Conservation (phyloP, 106 monocot genomes). For the Acorus gramineus region DNA sequence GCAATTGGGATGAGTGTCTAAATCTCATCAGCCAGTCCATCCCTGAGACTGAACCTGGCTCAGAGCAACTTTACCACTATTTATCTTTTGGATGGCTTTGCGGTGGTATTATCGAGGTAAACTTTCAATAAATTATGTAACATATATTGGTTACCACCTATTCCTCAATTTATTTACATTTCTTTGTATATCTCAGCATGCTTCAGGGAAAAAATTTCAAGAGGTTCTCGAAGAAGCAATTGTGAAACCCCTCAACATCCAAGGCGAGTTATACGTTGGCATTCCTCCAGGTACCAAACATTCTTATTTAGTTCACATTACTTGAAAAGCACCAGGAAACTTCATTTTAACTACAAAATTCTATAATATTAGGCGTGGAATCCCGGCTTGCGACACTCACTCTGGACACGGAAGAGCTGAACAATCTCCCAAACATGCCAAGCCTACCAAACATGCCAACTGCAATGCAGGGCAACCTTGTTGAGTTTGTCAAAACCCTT, state of each 20-base stretch:
- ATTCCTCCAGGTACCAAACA: constrained; percentile 72
- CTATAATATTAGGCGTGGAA: constrained; percentile 58
- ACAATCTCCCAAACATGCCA: constrained; percentile 29
- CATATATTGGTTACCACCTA: no score
- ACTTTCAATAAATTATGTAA: neutral
- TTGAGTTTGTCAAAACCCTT: constrained; percentile 37
- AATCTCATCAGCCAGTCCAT: constrained; percentile 39
- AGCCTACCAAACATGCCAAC: constrained; percentile 30
- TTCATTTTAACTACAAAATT: no score
- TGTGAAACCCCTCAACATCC: constrained; percentile 67
- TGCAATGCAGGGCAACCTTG: constrained; percentile 27
- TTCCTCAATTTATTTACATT: neutral
- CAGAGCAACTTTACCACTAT: constrained; percentile 76
- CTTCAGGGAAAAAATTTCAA: constrained; percentile 87
- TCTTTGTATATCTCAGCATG: constrained; percentile 46
- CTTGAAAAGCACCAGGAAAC: neutral
- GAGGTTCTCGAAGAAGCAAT: constrained; percentile 91
- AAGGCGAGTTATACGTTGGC: constrained; percentile 92
- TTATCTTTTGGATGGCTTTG: constrained; percentile 99
- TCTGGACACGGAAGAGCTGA: constrained; percentile 53
- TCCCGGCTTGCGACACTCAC: constrained; percentile 79
- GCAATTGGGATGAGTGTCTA: constrained; percentile 87
- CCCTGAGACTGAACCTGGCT: constrained; percentile 69
- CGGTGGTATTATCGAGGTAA: constrained; percentile 91
- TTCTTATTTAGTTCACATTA: no score